Evolutionary conservation across 1,284 basidiomycete genomes (phyloP).

Genomic region (Cutaneotrichosporon arboriforme): DNA sequence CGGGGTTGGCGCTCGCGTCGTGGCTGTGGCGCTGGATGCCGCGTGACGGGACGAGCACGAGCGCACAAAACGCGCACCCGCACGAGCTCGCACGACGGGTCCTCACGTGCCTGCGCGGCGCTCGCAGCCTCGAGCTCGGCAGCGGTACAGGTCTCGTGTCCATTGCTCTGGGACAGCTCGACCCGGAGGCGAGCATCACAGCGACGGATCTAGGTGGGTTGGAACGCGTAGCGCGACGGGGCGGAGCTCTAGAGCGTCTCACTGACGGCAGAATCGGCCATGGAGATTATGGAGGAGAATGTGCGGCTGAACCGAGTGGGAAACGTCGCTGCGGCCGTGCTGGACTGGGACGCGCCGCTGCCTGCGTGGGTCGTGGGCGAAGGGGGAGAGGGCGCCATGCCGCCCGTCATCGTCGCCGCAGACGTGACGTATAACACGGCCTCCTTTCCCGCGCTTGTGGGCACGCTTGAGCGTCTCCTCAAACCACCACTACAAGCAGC

Average conservation of each 20-base stretch:
- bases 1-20: conserved; percentile 69
- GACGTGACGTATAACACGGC: conserved; percentile 84
- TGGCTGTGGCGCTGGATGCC: conserved; percentile 54
- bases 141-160: conserved; percentile 76
- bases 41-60: background rate
- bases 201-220: conserved; percentile 68
- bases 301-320: conserved; percentile 53
- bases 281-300: conserved; percentile 69
- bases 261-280: conserved; percentile 60
- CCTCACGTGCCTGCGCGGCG: conserved; percentile 1
- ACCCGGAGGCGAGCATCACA: conserved; percentile 14
- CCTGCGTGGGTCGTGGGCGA: conserved; percentile 36
- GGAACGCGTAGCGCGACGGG: background rate
- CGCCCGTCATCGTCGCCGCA: conserved; percentile 52
- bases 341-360: conserved; percentile 69
- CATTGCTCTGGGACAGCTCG: conserved; percentile 57
- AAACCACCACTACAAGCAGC: background rate
- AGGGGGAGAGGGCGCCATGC: too few species aligned
- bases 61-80: too few species aligned
- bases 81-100: conserved; percentile 7
- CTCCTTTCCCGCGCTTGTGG: conserved; percentile 58
- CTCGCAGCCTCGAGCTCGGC: conserved; percentile 51
- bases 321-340: conserved; percentile 48
- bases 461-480: conserved; percentile 35
- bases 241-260: too few species aligned